Evolutionary conservation across 2,329 filamentous ascomycete species (phyloP).

Genomic region (Trichoderma sp.): DNA sequence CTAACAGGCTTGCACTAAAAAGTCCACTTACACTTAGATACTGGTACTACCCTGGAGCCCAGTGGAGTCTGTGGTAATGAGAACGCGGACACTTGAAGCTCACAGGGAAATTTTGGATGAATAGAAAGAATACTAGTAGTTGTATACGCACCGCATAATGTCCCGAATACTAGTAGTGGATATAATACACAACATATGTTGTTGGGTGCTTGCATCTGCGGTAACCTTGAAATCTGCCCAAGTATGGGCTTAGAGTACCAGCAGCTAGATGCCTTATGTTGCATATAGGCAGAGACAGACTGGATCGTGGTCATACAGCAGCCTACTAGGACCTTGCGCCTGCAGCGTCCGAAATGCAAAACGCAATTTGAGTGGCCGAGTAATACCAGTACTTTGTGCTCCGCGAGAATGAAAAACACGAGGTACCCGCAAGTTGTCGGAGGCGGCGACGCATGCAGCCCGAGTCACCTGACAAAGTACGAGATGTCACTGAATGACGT

Average conservation of each 20-base stretch:
- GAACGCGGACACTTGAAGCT: background rate
- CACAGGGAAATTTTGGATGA: background rate
- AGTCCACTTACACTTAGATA: too few relatives aligned
- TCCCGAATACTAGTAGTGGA: too few relatives aligned
- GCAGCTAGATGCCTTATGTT: too few relatives aligned
- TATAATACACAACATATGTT: too few relatives aligned
- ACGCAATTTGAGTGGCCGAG: background rate
- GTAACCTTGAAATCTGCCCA: too few relatives aligned
- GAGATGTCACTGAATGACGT: constrained; percentile 21
- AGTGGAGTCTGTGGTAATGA: background rate
- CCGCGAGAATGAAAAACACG: background rate
- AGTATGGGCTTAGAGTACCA: too few relatives aligned
- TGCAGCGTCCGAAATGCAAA: background rate
- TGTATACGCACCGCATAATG: too few relatives aligned
- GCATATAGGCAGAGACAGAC: background rate
- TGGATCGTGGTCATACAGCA: background rate
- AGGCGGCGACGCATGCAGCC: background rate
- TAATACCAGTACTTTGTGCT: background rate
- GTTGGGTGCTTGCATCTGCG: too few relatives aligned
- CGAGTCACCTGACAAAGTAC: constrained; percentile 12
- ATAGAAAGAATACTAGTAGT: background rate
- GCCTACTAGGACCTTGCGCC: background rate
- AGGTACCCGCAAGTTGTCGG: background rate
- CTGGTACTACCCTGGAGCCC: background rate
- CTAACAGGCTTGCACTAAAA: too few relatives aligned